Base-by-base conservation (phyloP, 495 filamentous ascomycete genomes). In the Penicillium canariense region DNA sequence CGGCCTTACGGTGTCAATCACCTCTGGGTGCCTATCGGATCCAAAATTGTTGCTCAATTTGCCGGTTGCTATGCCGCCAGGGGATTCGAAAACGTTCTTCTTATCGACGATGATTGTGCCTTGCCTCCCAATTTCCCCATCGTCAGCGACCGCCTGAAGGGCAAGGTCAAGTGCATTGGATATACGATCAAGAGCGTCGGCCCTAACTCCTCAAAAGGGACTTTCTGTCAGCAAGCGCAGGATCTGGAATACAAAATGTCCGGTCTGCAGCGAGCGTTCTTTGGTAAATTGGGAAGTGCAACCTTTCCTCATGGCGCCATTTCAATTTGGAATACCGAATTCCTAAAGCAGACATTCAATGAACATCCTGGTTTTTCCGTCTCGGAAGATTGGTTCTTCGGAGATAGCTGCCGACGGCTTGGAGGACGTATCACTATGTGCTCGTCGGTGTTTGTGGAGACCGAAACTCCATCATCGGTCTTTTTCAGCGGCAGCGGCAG, bases 381-480 rank as follows among this genome's bases (percentile, higher is more conserved):
- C 17, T 71, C 66, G 4, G 74, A 77, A 23, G 73, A 77, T 54
- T 77, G 74, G 74, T 77, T 77, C 62, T 70, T 77, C 20, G 74
- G 74, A 7, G 70, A 76, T 60, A 69, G 68, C 0, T 75, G 72
- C 34, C 69, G 74, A 2, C 59, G 72, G 34, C 63, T 77, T 9
- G 77, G 77, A 27, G 74, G 71, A 15, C 62, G 77, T 0, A 77
- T 80, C 36, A 68, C 69, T 27, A 79, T 80, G 77, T 78, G 76
- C 40, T 73, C 72, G 14, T 66, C 70, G 17, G 70, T 76, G 11
- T 79, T 80, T 39, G 76, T 80, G 2, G 76, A 79, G 38, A 80
- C 76, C 0, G 70, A 75, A 38, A 76, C 76, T 1, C 77, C 77
- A 0, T 50, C 68, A 10, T 63, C 65, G 8, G 62, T 80, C 12